Evolutionary conservation across 257 asterid species (phyloP).

Genomic region (Solanum chmielewskii): DNA sequence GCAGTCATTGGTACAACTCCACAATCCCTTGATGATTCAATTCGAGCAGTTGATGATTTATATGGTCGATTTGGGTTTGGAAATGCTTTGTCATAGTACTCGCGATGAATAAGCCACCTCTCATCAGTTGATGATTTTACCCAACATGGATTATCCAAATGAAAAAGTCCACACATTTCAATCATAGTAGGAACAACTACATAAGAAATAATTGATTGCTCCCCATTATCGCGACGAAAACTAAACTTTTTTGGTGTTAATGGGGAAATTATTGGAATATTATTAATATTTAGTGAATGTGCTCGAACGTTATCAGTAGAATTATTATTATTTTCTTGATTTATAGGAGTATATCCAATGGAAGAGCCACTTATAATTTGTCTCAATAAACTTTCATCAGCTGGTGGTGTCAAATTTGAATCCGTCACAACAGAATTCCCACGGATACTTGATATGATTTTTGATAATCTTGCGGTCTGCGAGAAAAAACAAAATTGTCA

Average conservation of each 20-base stretch:
- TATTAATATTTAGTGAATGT: background rate
- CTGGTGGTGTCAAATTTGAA: background rate
- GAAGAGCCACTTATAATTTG: constrained; percentile 8
- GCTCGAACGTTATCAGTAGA: background rate
- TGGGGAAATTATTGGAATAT: background rate
- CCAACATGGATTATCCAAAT: constrained; percentile 53
- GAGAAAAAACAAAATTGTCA: background rate
- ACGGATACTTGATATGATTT: constrained; percentile 13
- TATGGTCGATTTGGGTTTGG: constrained; percentile 23
- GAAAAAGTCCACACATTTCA: constrained; percentile 44
- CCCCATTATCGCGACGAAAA: constrained; percentile 7
- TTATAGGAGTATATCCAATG: background rate
- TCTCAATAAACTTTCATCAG: background rate
- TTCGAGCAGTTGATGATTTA: constrained; percentile 21
- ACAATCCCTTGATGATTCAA: constrained; percentile 54
- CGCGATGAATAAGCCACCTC: constrained; percentile 26
- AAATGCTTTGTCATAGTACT: constrained; percentile 37
- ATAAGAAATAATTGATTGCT: constrained; percentile 21
- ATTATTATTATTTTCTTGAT: background rate
- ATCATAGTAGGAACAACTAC: constrained; percentile 31
- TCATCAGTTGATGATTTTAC: constrained; percentile 26
- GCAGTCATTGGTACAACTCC: constrained; percentile 43
- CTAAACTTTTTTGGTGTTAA: background rate
- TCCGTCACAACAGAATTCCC: constrained; percentile 6
- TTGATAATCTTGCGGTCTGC: constrained; percentile 27